Base-by-base conservation (phyloP, 2,329 filamentous ascomycete species). In the Cladosporium cucumerinum region DNA sequence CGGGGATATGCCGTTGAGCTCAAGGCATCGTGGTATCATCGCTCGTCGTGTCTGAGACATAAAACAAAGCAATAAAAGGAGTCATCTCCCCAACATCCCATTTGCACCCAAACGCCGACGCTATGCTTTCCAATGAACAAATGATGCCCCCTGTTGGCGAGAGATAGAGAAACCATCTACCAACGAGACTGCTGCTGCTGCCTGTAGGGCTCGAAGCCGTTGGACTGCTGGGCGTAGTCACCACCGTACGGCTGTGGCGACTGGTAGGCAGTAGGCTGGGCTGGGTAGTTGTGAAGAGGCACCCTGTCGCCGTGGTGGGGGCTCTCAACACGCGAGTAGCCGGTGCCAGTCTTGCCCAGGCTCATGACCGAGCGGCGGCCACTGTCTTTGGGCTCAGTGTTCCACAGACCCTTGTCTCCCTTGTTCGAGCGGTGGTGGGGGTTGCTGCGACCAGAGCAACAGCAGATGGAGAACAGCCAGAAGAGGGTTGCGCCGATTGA, bases 381-480 rank as follows among this genome's bases (percentile, higher is more conserved):
- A 14, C 69, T 68, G 6, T 34, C 43, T 12, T 64, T 65, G 21
- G 70, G 70, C 67, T 74, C 73, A 1, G 72, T 73, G 36, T 68
- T 69, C 72, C 72, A 73, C 11, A 78, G 71, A n/a, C 74, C 72
- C 51, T 75, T 74, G n/a, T 73, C 72, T 60, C 73, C 72, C 49
- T 74, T 73, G 66, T 81, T 79, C 61, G 74, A 75, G 66, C 76
- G 69, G 68, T 79, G 79, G 73, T 80, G 76, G 61, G 81, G 81
- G 30, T 81, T 79, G 63, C 79, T 82, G 71, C 84, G 82, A 55
- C 92, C 91, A 71, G 85, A 87, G 84, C 93, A 97, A 87, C 93
- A 98, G 89, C 94, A 98, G 73, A 90, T 86, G 78, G 88, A 92
- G 77, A 96, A 87, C 74, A 93, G 81, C 94, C 95, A 98, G 89